Base-by-base conservation (phyloP, 768 basidiomycete genomes). In the Suillus fuscotomentosus region DNA sequence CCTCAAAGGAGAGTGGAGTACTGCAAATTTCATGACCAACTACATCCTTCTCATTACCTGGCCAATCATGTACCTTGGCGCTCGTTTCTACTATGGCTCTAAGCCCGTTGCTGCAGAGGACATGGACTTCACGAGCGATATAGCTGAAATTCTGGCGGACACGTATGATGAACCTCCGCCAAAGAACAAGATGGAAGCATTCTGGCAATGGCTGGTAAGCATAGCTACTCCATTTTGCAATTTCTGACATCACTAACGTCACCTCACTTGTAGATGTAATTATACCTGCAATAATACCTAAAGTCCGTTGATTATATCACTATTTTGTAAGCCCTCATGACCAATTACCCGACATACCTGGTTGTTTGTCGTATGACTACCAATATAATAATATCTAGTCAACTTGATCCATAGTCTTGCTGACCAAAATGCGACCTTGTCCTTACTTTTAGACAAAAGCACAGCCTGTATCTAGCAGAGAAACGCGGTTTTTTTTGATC, bases 171-270 rank as follows among this genome's bases (percentile, higher is more conserved):
- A 93, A 22, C 84, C 83, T 7, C 86, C 87, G 15, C 91, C 94
- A 3, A 86, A 67, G 69, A 94, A 90, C 72, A 84, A 77, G 70
- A 0, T 77, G 3, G 91, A 91, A 63, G 86, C 85, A 34, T 82
- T 94, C 76, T 95, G 94, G 93, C 77, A 76, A 64, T 91, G 89
- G 89, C 76, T 95, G 75, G 90, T 95, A 66, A 79, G 89, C 78
- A 36, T 60, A 39, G 0, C 10, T 8, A 22, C 31, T 20, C 47
- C 10, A 17, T 56, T 59, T 42, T 5, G 5, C 24, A 11, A 20
- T 20, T 24, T 41, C 42, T 24, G 41, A 42, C 41, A 42, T 50
- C n/a, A 27, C 60, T 63, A 20, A 62, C 36, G 22, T 34, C 41
- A 7, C 41, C 24, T 63, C 31, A 15, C 31, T 47, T 14, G 7